phyloP scores from a whole-genome alignment of 2,329 filamentous ascomycete species.

The Colletotrichum chlorophyti region DNA sequence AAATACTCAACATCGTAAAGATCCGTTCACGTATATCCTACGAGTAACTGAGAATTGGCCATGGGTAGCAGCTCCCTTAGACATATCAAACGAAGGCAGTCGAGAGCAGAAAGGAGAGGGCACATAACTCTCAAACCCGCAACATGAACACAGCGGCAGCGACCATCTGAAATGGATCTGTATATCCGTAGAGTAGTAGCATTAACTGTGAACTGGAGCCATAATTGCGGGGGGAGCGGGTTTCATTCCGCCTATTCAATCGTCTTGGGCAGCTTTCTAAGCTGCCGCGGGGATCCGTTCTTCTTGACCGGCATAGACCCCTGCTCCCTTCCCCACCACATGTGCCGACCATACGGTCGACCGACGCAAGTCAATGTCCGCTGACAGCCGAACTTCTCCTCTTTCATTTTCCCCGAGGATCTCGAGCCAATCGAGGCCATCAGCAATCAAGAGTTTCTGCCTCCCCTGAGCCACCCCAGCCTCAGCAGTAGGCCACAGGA shows the following conservation, averaged over 20 bases:
- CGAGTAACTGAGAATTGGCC: too few species aligned
- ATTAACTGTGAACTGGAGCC: too few species aligned
- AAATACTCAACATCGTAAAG: too few species aligned
- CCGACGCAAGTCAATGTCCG: background rate
- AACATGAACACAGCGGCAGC: too few species aligned
- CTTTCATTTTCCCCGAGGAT: slow-evolving; percentile 4
- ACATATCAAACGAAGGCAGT: too few species aligned
- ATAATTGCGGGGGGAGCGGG: slow-evolving; percentile 15
- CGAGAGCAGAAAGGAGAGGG: too few species aligned
- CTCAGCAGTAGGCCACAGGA: background rate
- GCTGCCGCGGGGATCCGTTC: background rate
- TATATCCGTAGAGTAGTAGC: too few species aligned
- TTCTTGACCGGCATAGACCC: background rate
- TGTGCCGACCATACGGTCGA: slow-evolving; percentile 10
- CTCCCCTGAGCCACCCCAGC: background rate
- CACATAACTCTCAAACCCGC: too few species aligned
- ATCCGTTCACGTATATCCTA: too few species aligned
- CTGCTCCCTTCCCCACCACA: slow-evolving; percentile 14
- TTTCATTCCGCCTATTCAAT: slow-evolving; percentile 1
- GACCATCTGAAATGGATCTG: too few species aligned
- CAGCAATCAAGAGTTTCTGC: background rate
- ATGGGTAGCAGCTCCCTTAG: too few species aligned
- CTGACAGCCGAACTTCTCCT: slow-evolving; percentile 16
- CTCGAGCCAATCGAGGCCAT: background rate
- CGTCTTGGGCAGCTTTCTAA: slow-evolving; percentile 15